Percentiles rank a stretch among this genome's conserved stretches.
These are phyloP conservation scores for Nannizzia gypsea DNA, from an alignment of 2,329 filamentous ascomycete species.

Conservation along the genomic window DNA sequence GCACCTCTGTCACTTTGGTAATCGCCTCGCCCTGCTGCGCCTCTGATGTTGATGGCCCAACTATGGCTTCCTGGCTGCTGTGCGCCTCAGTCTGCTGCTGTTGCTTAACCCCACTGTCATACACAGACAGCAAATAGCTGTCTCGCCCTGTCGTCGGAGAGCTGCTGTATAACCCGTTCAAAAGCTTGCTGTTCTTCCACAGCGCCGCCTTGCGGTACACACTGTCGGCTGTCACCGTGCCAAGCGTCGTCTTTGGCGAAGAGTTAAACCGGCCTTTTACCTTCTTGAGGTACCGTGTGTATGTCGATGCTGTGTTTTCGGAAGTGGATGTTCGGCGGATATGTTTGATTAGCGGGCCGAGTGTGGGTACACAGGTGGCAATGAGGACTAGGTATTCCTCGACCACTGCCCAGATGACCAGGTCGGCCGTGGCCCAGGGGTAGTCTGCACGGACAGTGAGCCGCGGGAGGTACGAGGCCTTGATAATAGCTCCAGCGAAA, in stretches of 20 bases:
- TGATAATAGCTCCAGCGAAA: slow-evolving; percentile 9
- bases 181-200: background rate
- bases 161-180: background rate
- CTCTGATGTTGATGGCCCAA: background rate
- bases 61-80: background rate
- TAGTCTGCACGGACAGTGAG: slow-evolving; percentile 7
- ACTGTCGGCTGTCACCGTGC: background rate
- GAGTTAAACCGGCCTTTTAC: background rate
- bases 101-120: background rate
- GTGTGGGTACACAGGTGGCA: slow-evolving; percentile 10
- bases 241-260: background rate
- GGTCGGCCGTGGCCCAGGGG: slow-evolving; percentile 5
- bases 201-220: background rate
- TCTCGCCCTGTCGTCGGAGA: background rate
- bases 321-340: background rate
- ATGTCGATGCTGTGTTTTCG: background rate
- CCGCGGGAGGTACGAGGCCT: slow-evolving; percentile 6
- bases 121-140: background rate
- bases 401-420: slow-evolving; percentile 7
- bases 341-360: slow-evolving; percentile 8
- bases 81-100: background rate
- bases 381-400: slow-evolving; percentile 13
- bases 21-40: background rate
- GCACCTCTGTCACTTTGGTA: background rate
- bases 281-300: background rate